A percentile compares a stretch with the other conserved stretches of the same genome.
These are phyloP conservation scores for Calonectria leucothoes DNA, from an alignment of 2,329 filamentous ascomycete genomes.

Conservation along the genomic window DNA sequence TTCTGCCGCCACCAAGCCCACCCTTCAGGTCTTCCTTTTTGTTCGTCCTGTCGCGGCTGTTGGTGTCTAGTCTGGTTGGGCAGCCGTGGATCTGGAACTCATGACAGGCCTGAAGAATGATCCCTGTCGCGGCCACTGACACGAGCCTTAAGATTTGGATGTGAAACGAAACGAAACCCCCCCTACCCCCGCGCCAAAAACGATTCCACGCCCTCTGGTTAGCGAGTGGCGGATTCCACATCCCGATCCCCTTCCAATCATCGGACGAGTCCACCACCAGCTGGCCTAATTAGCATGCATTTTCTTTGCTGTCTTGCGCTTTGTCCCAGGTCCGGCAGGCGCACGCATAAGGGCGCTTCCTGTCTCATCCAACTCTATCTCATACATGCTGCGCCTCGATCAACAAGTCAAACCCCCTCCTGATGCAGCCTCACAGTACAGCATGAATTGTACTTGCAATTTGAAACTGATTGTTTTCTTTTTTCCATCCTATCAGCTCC, in stretches of 20 bases:
- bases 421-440: conserved; percentile 8
- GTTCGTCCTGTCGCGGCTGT: background rate
- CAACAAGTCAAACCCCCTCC: conserved; percentile 6
- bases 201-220: background rate
- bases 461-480: background rate
- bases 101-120: background rate
- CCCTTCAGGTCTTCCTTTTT: background rate
- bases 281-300: background rate
- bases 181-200: background rate
- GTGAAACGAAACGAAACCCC: conserved; percentile 22
- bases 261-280: conserved; percentile 6
- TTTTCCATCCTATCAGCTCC: background rate
- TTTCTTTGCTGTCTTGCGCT: background rate
- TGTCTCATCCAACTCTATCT: conserved; percentile 11
- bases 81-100: background rate
- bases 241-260: background rate
- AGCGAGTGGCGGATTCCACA: background rate
- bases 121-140: conserved; percentile 13
- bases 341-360: background rate
- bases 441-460: background rate
- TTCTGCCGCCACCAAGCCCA: background rate
- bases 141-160: conserved; percentile 11
- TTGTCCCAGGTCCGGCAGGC: no score
- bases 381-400: conserved; percentile 11
- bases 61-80: background rate